phyloP scores from a whole-genome alignment of 1,284 basidiomycete species.

The Tilletia setariae region DNA sequence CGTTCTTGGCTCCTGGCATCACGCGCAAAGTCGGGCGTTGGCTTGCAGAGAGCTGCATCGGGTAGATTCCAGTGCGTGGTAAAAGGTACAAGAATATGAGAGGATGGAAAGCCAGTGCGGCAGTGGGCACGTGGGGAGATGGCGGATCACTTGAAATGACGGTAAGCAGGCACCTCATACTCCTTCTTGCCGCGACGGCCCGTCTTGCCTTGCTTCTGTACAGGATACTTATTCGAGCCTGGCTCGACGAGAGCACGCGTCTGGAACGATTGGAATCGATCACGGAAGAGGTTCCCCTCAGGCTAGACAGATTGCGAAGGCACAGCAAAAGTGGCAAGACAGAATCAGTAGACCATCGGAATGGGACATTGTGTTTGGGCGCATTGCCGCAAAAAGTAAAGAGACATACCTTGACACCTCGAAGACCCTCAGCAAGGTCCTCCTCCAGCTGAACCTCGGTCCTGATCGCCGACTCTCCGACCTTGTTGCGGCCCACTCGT shows the following conservation, averaged over 20 bases:
- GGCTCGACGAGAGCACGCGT: slow-evolving; percentile 74
- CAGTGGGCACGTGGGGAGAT: no score
- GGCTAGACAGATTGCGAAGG: slow-evolving; percentile 60
- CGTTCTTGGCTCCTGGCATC: no score
- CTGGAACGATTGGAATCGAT: slow-evolving; percentile 78
- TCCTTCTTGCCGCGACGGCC: slow-evolving; percentile 1
- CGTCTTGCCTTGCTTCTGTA: slow-evolving; percentile 14
- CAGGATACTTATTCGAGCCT: slow-evolving; percentile 59
- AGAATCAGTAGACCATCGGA: not conserved
- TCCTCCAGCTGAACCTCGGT: slow-evolving; percentile 82
- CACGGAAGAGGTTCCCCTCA: slow-evolving; percentile 87
- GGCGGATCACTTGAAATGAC: slow-evolving; percentile 13
- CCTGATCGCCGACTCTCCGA: slow-evolving; percentile 21
- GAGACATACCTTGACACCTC: slow-evolving; percentile 60
- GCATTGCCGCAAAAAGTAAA: no score
- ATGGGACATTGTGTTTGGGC: no score
- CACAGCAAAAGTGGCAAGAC: not conserved
- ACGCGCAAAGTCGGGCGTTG: no score
- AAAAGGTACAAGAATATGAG: no score
- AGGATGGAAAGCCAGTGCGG: no score
- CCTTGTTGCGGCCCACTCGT: slow-evolving; percentile 35
- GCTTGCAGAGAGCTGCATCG: no score
- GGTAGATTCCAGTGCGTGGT: no score
- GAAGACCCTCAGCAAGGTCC: slow-evolving; percentile 79
- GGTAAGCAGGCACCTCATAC: slow-evolving; percentile 13